Evolutionary conservation across 1,284 basidiomycete species (phyloP).

Genomic region (Ceratobasidium sp.): DNA sequence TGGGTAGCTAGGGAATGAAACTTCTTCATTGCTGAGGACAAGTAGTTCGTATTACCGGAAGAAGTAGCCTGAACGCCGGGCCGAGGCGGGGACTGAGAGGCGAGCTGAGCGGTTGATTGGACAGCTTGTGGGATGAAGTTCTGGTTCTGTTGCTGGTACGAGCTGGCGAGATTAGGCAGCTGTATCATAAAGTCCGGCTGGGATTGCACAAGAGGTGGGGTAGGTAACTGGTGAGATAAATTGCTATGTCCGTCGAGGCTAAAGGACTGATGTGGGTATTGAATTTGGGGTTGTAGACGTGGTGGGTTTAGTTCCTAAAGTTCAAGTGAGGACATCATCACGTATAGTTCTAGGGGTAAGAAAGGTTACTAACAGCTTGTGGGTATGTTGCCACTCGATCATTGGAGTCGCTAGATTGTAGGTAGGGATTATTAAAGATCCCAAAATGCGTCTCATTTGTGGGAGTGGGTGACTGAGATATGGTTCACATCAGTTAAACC

Average conservation of each 20-base stretch:
- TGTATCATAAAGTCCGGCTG: neutral
- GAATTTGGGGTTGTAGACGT: neutral
- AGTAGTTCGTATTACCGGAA: neutral
- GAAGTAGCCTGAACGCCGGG: neutral
- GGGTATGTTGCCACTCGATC: neutral
- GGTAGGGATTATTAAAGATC: neutral
- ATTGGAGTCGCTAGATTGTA: neutral
- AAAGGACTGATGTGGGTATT: neutral
- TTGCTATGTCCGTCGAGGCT: neutral
- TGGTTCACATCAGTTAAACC: neutral
- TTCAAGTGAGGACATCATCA: too few relatives aligned
- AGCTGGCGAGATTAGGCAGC: neutral
- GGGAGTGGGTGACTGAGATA: neutral
- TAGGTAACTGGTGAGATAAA: neutral
- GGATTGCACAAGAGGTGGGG: neutral
- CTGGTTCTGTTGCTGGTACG: neutral
- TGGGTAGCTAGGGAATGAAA: neutral
- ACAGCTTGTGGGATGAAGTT: neutral
- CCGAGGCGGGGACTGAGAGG: neutral
- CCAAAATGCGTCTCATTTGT: neutral
- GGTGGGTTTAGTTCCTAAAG: neutral
- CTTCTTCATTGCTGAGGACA: conserved; percentile 7
- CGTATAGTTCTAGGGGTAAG: neutral
- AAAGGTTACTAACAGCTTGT: conserved; percentile 1
- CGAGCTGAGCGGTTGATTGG: neutral